phyloP scores from a whole-genome alignment of 306 rosid species.

The Mucuna pruriens region DNA sequence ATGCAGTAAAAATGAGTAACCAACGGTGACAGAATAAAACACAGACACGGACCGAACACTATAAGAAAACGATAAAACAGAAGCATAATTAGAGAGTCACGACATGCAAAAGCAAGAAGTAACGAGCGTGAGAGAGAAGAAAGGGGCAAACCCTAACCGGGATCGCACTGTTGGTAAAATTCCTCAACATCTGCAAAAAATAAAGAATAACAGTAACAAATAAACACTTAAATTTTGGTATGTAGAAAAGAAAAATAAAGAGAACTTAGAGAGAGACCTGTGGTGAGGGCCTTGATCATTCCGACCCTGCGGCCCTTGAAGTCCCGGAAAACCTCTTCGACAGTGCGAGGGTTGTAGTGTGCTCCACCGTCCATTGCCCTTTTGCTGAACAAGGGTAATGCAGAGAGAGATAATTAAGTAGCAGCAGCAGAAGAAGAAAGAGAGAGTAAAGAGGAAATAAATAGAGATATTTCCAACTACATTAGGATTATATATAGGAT shows the following conservation, averaged over 20 bases:
- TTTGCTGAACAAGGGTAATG: neutral
- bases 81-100: neutral
- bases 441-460: neutral
- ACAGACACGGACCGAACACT: neutral
- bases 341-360: constrained; percentile 57
- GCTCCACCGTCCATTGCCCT: constrained; percentile 57
- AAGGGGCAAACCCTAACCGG: constrained; percentile 56
- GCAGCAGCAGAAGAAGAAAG: neutral
- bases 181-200: constrained; percentile 57
- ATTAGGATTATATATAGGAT: no score
- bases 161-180: constrained; percentile 72
- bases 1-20: neutral
- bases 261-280: constrained; percentile 39
- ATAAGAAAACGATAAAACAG: neutral
- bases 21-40: neutral
- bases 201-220: neutral
- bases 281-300: constrained; percentile 69
- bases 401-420: neutral
- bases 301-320: constrained; percentile 68
- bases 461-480: no score
- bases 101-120: neutral
- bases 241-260: neutral
- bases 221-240: neutral
- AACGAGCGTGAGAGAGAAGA: neutral
- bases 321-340: constrained; percentile 70